Conservation (phyloP, 371 early-diverging fungal genomes). For the Capniomyces stellatus region DNA sequence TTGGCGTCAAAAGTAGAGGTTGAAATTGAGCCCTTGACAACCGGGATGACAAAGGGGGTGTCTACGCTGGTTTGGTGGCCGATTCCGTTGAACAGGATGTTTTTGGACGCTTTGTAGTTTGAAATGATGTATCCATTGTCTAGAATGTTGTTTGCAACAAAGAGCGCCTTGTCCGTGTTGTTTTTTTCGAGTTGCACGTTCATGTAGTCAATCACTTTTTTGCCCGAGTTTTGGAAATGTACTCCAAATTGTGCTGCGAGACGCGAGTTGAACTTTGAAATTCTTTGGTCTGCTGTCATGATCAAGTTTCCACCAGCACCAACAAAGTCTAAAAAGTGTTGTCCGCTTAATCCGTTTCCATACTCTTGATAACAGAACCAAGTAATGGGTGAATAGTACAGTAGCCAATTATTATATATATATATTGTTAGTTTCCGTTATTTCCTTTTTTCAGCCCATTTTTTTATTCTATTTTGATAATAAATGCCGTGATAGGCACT, state of each 20-base stretch:
- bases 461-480: too few relatives aligned
- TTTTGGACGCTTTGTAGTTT: conserved; percentile 5
- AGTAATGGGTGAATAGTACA: neutral
- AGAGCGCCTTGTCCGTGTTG: neutral
- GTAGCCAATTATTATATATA: neutral
- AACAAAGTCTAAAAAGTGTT: conserved; percentile 61
- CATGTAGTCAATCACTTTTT: conserved; percentile 51
- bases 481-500: too few relatives aligned
- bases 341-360: conserved; percentile 28
- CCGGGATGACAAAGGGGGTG: conserved; percentile 32
- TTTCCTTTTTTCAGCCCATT: too few relatives aligned
- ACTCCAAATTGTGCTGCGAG: conserved; percentile 73
- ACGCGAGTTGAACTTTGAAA: conserved; percentile 52
- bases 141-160: neutral
- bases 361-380: conserved; percentile 13
- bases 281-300: conserved; percentile 32
- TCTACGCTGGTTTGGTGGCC: conserved; percentile 36
- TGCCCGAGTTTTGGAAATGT: conserved; percentile 49
- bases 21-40: conserved; percentile 42
- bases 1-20: conserved; percentile 33
- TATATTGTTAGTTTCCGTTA: neutral
- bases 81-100: conserved; percentile 58
- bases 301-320: conserved; percentile 84
- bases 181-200: conserved; percentile 11
- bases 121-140: conserved; percentile 4